Evolutionary conservation across 306 rosid genomes (phyloP), one percentile per base, ranked within the genome.

Genomic region (Quercus cerris): DNA sequence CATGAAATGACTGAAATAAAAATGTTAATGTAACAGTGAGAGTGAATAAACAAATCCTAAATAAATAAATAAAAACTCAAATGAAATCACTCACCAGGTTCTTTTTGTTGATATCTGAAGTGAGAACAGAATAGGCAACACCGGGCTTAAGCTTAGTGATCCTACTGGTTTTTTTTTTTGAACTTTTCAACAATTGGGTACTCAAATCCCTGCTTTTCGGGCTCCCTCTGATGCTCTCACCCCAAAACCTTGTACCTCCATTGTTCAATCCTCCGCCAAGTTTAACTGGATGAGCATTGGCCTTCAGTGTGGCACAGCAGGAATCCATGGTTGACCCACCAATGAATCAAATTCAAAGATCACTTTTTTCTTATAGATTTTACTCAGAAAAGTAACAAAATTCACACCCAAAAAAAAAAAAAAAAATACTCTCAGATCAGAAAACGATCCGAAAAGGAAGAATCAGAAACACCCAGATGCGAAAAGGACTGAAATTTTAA

Each of bases 81-180:
- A 63, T 57, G 22, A 62, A 55, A 63, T 51, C 35, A 73, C 77
- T 84, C 56, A 92, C 98, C 88, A 28, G 2, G 33, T 70, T 74
- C n/a, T 88, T 89, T 38, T 77, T 74, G 77, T 62, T 75, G 75
- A 92, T 57, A 73, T 90, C 90, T 35, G 95, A 57, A 17, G 94
- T 85, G 71, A 88, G 89, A 76, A 92, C 71, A 46, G 97, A 84
- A n/a, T 41, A 75, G 54, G 73, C 25, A 68, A 74, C 73, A 61
- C 85, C 84, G 17, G 73, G 84, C 73, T 81, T 89, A 38, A 46
- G 44, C 83, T 69, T 88, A 56, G 79, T 46, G 56, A 18, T 31
- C 71, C 56, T 84, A 49, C 41, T 85, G 57, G 30, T 73, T 23
- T 30, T 70, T 28, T 79, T 57, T 78, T 55, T 81, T 17, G 87